phyloP scores from a whole-genome alignment of 2,329 filamentous ascomycete species.

The Pseudocercospora musae region DNA sequence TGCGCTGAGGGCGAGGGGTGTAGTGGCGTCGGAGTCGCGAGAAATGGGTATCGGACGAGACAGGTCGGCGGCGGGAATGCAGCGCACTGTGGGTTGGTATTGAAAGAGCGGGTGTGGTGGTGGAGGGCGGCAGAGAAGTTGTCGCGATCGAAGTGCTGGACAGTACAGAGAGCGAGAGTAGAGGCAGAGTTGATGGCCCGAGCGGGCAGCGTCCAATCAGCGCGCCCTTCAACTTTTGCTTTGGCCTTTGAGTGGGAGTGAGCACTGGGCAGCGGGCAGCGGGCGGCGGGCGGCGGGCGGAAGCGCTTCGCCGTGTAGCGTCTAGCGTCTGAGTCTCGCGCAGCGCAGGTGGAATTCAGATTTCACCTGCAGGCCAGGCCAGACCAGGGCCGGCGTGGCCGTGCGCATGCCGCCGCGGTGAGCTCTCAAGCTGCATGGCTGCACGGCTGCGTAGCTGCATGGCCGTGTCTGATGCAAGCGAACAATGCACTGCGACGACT shows the following conservation, averaged over 20 bases:
- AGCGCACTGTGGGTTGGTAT: background rate
- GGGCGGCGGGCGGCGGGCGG: too few relatives aligned
- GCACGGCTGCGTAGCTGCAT: too few relatives aligned
- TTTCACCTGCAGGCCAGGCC: background rate
- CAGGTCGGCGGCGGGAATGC: background rate
- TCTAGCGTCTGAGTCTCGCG: too few relatives aligned
- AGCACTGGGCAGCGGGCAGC: too few relatives aligned
- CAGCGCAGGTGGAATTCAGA: background rate
- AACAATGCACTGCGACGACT: background rate
- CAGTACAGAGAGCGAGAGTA: background rate
- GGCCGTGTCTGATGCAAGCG: too few relatives aligned
- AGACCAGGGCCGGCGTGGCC: too few relatives aligned
- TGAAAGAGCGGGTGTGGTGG: constrained; percentile 4
- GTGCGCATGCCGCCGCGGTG: background rate
- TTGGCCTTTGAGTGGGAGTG: background rate
- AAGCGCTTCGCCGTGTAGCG: background rate
- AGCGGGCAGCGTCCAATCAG: background rate
- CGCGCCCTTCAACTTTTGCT: background rate
- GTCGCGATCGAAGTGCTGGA: background rate
- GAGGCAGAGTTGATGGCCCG: background rate
- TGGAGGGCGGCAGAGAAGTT: constrained; percentile 1
- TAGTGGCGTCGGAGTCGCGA: background rate
- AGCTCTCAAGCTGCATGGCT: too few relatives aligned
- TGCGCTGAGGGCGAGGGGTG: constrained; percentile 3
- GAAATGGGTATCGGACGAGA: background rate